phyloP scores from a whole-genome alignment of 495 filamentous ascomycete genomes.

The Parachaetomium inaequale region DNA sequence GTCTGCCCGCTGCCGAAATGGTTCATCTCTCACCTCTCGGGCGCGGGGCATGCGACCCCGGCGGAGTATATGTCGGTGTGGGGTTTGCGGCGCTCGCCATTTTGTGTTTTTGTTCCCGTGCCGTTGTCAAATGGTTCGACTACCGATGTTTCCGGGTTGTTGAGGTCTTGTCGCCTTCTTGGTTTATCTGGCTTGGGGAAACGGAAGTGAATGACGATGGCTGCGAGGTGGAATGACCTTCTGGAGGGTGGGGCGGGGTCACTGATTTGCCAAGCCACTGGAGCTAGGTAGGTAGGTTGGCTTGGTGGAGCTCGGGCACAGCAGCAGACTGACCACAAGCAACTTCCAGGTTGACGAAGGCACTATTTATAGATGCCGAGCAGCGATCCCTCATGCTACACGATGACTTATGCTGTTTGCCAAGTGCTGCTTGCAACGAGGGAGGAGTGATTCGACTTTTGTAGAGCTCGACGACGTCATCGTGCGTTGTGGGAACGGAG shows the following conservation, averaged over 20 bases:
- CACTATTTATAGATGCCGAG: too few relatives aligned
- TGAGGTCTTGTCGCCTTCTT: not conserved
- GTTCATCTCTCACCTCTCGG: conserved; percentile 63
- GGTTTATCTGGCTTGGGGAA: not conserved
- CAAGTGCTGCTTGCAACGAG: too few relatives aligned
- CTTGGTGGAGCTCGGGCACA: too few relatives aligned
- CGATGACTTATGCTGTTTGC: too few relatives aligned
- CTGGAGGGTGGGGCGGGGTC: not conserved
- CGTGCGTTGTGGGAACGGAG: too few relatives aligned
- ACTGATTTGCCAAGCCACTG: not conserved
- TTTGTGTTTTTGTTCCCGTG: conserved; percentile 2
- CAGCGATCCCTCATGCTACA: too few relatives aligned
- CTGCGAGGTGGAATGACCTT: conserved; percentile 2
- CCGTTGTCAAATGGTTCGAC: not conserved
- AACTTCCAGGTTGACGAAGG: too few relatives aligned
- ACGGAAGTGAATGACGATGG: not conserved
- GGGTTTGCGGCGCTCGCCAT: conserved; percentile 39
- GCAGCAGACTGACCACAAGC: too few relatives aligned
- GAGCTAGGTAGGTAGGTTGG: too few relatives aligned
- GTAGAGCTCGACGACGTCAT: too few relatives aligned
- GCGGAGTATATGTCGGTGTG: conserved; percentile 38
- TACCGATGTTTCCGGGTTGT: not conserved
- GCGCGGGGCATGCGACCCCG: conserved; percentile 53
- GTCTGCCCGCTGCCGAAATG: not conserved
- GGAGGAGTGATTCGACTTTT: too few relatives aligned